Conservation (phyloP, 2,329 filamentous ascomycete genomes). For the Cryphonectria parasitica region DNA sequence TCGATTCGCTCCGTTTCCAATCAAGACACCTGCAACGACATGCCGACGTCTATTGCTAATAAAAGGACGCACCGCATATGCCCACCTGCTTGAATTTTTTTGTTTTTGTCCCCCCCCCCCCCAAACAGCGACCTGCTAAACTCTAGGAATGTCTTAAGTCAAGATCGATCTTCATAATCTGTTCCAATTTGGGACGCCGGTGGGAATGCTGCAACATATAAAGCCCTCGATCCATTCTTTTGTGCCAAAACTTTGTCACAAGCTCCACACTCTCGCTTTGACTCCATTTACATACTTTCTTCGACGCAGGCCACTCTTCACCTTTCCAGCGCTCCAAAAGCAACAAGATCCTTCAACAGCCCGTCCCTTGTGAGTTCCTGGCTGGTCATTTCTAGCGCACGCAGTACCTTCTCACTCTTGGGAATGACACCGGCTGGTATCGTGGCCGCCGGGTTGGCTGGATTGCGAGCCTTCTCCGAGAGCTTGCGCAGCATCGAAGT, state of each 20-base stretch:
- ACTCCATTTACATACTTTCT: background rate
- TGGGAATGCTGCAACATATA: background rate
- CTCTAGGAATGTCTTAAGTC: background rate
- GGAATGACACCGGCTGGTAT: constrained; percentile 68
- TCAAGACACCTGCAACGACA: background rate
- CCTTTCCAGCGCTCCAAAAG: constrained; percentile 59
- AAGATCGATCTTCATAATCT: background rate
- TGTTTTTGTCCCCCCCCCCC: background rate
- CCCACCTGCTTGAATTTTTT: background rate
- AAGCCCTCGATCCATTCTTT: background rate
- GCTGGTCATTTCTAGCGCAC: constrained; percentile 67
- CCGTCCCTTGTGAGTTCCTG: constrained; percentile 65
- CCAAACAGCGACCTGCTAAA: background rate
- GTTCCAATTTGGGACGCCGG: background rate
- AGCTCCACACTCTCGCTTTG: background rate
- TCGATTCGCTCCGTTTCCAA: constrained; percentile 1
- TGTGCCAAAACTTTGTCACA: background rate
- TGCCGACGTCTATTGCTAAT: background rate
- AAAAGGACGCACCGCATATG: background rate
- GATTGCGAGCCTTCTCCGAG: constrained; percentile 68
- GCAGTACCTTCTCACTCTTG: constrained; percentile 68
- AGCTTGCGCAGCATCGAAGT: constrained; percentile 70
- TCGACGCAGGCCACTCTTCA: background rate
- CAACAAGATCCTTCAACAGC: constrained; percentile 70
- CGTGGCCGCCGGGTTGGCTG: constrained; percentile 51